Conservation (phyloP, 331 rosid species). For the Rhamnella rubrinervis region DNA sequence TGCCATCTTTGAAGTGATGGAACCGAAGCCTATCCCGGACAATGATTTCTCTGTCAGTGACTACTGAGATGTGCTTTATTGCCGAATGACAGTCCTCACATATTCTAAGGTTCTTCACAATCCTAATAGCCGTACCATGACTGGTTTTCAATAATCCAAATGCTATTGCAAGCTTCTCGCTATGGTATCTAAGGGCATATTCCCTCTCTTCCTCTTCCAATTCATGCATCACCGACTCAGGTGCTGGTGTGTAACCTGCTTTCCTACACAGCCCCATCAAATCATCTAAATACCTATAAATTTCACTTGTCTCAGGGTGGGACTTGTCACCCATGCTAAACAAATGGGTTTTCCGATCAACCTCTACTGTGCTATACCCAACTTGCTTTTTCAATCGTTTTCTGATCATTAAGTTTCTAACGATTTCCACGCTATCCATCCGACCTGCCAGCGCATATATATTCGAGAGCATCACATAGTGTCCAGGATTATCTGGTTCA, state of each 20-base stretch:
- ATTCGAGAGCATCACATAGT: conserved; percentile 87
- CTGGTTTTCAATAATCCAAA: conserved; percentile 70
- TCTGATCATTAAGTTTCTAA: conserved; percentile 65
- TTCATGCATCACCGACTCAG: conserved; percentile 72
- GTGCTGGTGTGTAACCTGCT: conserved; percentile 59
- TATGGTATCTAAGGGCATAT: conserved; percentile 80
- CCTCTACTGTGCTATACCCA: conserved; percentile 81
- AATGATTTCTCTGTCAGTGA: conserved; percentile 63
- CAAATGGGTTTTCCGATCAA: conserved; percentile 47
- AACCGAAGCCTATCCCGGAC: conserved; percentile 84
- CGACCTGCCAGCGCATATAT: conserved; percentile 72
- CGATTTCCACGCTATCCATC: conserved; percentile 76
- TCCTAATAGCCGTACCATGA: conserved; percentile 49
- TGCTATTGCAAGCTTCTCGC: conserved; percentile 90
- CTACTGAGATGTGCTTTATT: conserved; percentile 62
- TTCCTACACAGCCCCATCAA: conserved; percentile 68
- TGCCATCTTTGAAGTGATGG: conserved; percentile 76
- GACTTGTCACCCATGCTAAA: conserved; percentile 86
- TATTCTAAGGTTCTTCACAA: conserved; percentile 84
- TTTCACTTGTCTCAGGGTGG: conserved; percentile 48
- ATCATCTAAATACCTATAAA: conserved; percentile 61
- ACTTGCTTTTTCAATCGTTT: conserved; percentile 70
- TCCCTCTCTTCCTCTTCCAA: conserved; percentile 92
- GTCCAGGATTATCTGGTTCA: conserved; percentile 88
- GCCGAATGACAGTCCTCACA: conserved; percentile 96